Evolutionary conservation across 1,284 basidiomycete species (phyloP).

Genomic region (Trichosporon asahii): DNA sequence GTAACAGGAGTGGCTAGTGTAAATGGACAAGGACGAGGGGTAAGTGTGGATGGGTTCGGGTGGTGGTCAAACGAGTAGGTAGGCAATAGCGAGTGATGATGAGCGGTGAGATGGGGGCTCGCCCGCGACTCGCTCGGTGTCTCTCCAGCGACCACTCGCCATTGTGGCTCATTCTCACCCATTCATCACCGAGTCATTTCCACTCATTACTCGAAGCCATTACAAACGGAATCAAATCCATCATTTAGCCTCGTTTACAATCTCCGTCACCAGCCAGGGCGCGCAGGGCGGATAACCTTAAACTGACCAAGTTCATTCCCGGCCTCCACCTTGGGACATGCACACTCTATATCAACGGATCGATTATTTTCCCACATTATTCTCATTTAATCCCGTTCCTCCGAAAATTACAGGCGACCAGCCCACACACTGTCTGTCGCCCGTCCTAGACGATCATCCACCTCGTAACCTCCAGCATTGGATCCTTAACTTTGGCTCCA

Average conservation of each 20-base stretch:
- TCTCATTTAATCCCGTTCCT: slow-evolving; percentile 16
- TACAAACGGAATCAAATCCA: not conserved
- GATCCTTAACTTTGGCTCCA: slow-evolving; percentile 6
- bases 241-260: not conserved
- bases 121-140: not conserved
- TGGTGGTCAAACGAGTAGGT: not conserved
- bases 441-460: not conserved
- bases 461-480: not conserved
- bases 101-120: not conserved
- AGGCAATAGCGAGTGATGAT: not conserved
- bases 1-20: not conserved
- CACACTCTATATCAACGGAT: not conserved
- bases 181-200: not conserved
- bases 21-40: not conserved
- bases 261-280: not conserved
- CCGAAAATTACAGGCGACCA: slow-evolving; percentile 15
- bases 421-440: not conserved
- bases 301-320: not conserved
- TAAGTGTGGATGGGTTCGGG: not conserved
- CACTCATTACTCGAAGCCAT: not conserved
- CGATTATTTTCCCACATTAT: slow-evolving; percentile 13
- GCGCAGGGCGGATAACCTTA: not conserved
- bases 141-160: not conserved
- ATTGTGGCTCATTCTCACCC: slow-evolving; percentile 1
- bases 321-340: not conserved